These are phyloP conservation scores for Daedaleopsis nitida DNA, from an alignment of 768 basidiomycete species.

Conservation along the genomic window DNA sequence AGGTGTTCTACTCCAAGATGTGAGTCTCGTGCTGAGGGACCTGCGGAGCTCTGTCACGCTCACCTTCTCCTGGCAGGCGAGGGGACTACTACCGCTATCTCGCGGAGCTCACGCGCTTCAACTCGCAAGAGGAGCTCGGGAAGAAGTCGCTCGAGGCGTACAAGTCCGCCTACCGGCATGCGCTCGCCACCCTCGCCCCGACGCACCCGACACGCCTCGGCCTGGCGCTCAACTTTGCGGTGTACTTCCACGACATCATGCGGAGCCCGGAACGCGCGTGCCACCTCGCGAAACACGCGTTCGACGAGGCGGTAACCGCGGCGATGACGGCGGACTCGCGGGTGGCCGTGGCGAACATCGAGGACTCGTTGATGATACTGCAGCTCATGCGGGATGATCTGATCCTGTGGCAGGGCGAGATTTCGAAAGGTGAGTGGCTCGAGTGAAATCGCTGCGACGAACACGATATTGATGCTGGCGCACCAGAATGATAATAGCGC, in stretches of 20 bases:
- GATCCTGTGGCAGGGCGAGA: slow-evolving; percentile 82
- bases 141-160: slow-evolving; percentile 82
- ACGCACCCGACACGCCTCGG: slow-evolving; percentile 88
- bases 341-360: slow-evolving; percentile 51
- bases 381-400: slow-evolving; percentile 85
- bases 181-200: slow-evolving; percentile 68
- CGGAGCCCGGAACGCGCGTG: slow-evolving; percentile 86
- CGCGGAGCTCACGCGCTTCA: slow-evolving; percentile 78
- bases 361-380: slow-evolving; percentile 82
- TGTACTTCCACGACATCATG: slow-evolving; percentile 88
- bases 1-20: slow-evolving; percentile 92
- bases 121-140: slow-evolving; percentile 68
- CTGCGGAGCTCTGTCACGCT: too few species aligned
- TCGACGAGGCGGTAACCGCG: slow-evolving; percentile 79
- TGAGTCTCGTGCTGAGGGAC: too few species aligned
- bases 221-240: slow-evolving; percentile 90
- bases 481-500: too few species aligned
- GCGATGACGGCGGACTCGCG: slow-evolving; percentile 19
- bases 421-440: slow-evolving; percentile 29
- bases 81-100: slow-evolving; percentile 93
- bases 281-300: slow-evolving; percentile 88
- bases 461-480: not conserved
- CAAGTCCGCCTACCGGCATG: slow-evolving; percentile 85
- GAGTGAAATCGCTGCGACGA: too few species aligned
- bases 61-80: slow-evolving; percentile 48